Evolutionary conservation across 2,329 filamentous ascomycete genomes (phyloP).

Genomic region (Teratosphaeria gauchensis): DNA sequence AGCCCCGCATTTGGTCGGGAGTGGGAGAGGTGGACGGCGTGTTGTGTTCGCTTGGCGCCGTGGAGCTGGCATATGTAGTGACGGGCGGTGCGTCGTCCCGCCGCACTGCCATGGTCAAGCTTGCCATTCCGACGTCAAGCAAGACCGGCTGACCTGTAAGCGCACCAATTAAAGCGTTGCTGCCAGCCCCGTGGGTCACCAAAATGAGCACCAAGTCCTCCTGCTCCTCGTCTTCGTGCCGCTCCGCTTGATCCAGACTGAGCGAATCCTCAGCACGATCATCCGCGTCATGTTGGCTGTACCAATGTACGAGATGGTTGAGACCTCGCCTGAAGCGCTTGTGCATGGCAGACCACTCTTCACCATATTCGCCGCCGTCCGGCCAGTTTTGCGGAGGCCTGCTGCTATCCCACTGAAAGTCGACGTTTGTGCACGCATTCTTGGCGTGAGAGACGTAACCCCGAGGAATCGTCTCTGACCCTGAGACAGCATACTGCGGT

Average conservation of each 20-base stretch:
- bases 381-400: slow-evolving; percentile 70
- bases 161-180: slow-evolving; percentile 88
- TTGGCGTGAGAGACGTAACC: slow-evolving; percentile 87
- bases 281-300: slow-evolving; percentile 41
- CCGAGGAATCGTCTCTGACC: slow-evolving; percentile 68
- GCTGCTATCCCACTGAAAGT: slow-evolving; percentile 95
- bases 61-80: slow-evolving; percentile 10
- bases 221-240: slow-evolving; percentile 45
- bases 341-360: slow-evolving; percentile 97
- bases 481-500: slow-evolving; percentile 74
- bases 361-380: slow-evolving; percentile 74
- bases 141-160: slow-evolving; percentile 86
- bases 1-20: not conserved
- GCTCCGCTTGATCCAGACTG: slow-evolving; percentile 25
- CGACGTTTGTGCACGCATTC: slow-evolving; percentile 75
- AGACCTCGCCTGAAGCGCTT: slow-evolving; percentile 74
- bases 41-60: slow-evolving; percentile 1
- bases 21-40: not conserved
- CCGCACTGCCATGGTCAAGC: slow-evolving; percentile 75
- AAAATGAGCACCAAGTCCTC: slow-evolving; percentile 73
- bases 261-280: slow-evolving; percentile 25
- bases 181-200: slow-evolving; percentile 90
- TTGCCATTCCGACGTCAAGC: slow-evolving; percentile 81
- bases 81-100: slow-evolving; percentile 32
- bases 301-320: slow-evolving; percentile 75